Percentiles rank a stretch among this genome's conserved stretches.
phyloP scores from a whole-genome alignment of 1,139 yeast genomes.

The Suhomyces choctaworum region DNA sequence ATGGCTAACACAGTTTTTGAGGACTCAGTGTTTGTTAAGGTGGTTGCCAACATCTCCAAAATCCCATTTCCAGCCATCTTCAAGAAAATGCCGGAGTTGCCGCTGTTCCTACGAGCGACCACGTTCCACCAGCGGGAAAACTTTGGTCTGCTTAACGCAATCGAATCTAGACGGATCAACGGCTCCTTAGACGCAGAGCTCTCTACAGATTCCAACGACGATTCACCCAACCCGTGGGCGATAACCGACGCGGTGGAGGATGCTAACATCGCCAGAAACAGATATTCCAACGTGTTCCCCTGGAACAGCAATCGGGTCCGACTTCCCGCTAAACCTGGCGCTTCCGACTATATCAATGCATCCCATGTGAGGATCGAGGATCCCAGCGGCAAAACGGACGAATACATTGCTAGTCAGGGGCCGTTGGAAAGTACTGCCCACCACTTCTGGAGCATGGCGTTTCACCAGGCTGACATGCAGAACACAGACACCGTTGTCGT shows the following conservation, averaged over 20 bases:
- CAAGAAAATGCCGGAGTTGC: conserved; percentile 10
- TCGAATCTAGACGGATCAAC: conserved; percentile 14
- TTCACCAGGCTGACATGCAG: conserved; percentile 41
- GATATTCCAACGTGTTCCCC: conserved; percentile 47
- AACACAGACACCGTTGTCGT: conserved; percentile 51
- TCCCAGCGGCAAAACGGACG: conserved; percentile 8
- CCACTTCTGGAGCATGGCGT: conserved; percentile 89
- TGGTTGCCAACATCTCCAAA: conserved; percentile 5
- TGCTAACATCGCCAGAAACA: conserved; percentile 29
- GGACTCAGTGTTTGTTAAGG: conserved; percentile 2
- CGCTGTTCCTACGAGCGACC: conserved; percentile 15
- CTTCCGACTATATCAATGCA: conserved; percentile 45
- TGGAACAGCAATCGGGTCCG: conserved; percentile 40
- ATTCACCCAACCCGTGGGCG: conserved; percentile 20
- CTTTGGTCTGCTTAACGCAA: conserved; percentile 16
- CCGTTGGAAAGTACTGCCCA: conserved; percentile 62
- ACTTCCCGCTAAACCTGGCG: conserved; percentile 24
- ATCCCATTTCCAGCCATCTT: conserved; percentile 15
- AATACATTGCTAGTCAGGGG: conserved; percentile 52
- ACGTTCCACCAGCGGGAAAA: conserved; percentile 15
- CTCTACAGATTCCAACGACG: not conserved
- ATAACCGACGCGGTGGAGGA: conserved; percentile 21
- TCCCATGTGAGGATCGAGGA: conserved; percentile 30
- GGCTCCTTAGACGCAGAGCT: conserved; percentile 6
- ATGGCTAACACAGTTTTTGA: conserved; percentile 1